Conservation (phyloP, 2,329 filamentous ascomycete genomes). For the Knufia petricola region DNA sequence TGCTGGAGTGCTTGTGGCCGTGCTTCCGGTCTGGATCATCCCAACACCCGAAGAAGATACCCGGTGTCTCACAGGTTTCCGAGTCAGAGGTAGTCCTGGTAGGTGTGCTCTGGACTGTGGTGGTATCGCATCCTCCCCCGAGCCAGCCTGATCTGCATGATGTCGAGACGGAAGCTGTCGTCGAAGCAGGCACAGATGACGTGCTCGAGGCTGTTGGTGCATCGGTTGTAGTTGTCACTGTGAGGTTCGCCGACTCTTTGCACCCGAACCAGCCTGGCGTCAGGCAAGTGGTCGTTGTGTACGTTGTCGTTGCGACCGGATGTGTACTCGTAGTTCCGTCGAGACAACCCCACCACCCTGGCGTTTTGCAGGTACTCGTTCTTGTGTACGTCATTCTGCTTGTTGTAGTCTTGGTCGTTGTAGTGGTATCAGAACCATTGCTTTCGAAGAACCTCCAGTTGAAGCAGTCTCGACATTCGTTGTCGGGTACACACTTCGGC, state of each 20-base stretch:
- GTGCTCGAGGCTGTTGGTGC: conserved; percentile 16
- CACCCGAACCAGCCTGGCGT: conserved; percentile 38
- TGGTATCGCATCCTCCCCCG: background rate
- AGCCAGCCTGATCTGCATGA: conserved; percentile 3
- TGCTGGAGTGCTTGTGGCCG: conserved; percentile 17
- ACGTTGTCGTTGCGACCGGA: conserved; percentile 26
- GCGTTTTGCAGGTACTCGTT: conserved; percentile 65
- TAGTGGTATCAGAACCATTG: conserved; percentile 71
- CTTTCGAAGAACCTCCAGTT: conserved; percentile 94
- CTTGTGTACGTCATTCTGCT: conserved; percentile 30
- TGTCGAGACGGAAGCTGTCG: conserved; percentile 5
- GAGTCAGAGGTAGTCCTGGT: conserved; percentile 12
- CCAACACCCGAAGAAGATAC: conserved; percentile 49
- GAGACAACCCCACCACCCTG: conserved; percentile 73
- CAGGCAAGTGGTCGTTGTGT: conserved; percentile 31
- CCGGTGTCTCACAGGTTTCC: conserved; percentile 41
- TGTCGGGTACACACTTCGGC: conserved; percentile 65
- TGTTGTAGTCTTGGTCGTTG: conserved; percentile 48
- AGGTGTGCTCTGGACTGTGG: conserved; percentile 10
- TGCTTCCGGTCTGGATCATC: conserved; percentile 23
- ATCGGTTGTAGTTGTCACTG: conserved; percentile 24
- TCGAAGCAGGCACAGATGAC: background rate
- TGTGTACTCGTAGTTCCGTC: conserved; percentile 38
- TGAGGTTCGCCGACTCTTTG: conserved; percentile 28
- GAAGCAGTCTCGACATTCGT: conserved; percentile 77